These are phyloP conservation scores for Coniferiporia weirii DNA, from an alignment of 1,284 basidiomycete genomes.

Conservation along the genomic window DNA sequence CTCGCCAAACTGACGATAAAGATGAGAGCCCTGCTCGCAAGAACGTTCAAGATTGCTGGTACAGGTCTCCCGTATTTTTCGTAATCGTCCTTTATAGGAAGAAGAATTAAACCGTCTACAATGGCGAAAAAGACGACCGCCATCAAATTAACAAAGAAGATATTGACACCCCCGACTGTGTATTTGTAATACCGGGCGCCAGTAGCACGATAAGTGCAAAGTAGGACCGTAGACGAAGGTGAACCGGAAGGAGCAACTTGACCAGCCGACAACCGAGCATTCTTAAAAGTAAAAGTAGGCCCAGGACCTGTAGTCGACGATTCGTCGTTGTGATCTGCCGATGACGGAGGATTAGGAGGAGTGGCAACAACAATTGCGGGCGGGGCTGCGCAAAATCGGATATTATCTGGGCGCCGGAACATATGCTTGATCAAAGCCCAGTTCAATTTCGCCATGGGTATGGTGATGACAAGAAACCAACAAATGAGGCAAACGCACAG, in stretches of 20 bases:
- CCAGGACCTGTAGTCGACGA: conserved; percentile 25
- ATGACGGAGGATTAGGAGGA: conserved; percentile 29
- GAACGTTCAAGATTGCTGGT: conserved; percentile 59
- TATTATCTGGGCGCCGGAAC: conserved; percentile 73
- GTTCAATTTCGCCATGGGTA: conserved; percentile 96
- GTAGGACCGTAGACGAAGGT: conserved; percentile 76
- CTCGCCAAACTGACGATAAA: conserved; percentile 85
- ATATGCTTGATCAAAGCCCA: conserved; percentile 91
- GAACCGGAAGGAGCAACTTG: conserved; percentile 74
- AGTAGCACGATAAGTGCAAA: conserved; percentile 92
- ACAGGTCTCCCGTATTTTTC: conserved; percentile 51
- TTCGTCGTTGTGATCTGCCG: conserved; percentile 24
- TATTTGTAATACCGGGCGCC: conserved; percentile 98
- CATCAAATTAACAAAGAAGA: conserved; percentile 94
- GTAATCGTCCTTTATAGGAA: conserved; percentile 60
- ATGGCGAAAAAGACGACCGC: conserved; percentile 95
- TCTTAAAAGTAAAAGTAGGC: conserved; percentile 48
- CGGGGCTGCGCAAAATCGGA: conserved; percentile 89
- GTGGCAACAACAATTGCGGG: conserved; percentile 46
- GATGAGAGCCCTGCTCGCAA: conserved; percentile 77
- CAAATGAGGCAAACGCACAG: conserved; percentile 82
- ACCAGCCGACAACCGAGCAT: conserved; percentile 53
- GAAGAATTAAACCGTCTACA: conserved; percentile 84
- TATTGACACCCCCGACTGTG: conserved; percentile 97
- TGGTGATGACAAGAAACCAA: conserved; percentile 90